These are phyloP conservation scores for Diaporthe citri DNA, from an alignment of 2,329 filamentous ascomycete genomes.

Conservation along the genomic window DNA sequence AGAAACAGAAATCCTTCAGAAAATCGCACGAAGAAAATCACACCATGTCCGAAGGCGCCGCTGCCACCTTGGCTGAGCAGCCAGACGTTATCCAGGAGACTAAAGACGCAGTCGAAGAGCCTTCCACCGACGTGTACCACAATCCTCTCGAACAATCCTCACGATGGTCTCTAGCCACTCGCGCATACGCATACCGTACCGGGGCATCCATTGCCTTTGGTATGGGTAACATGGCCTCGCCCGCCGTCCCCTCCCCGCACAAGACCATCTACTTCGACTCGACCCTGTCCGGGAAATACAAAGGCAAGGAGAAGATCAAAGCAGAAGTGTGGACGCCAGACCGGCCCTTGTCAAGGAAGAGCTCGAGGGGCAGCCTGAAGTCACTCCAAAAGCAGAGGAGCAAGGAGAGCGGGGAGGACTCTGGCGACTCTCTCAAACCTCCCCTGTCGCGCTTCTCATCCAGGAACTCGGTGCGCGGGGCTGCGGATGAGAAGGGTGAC, in stretches of 20 bases:
- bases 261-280: slow-evolving; percentile 58
- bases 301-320: slow-evolving; percentile 55
- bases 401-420: slow-evolving; percentile 32
- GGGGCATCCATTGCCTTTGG: slow-evolving; percentile 59
- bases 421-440: slow-evolving; percentile 29
- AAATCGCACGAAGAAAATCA: slow-evolving; percentile 1
- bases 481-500: slow-evolving; percentile 23
- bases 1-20: background rate
- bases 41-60: slow-evolving; percentile 37
- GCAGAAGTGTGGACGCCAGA: slow-evolving; percentile 61
- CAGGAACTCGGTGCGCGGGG: slow-evolving; percentile 33
- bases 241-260: slow-evolving; percentile 54
- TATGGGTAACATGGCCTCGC: slow-evolving; percentile 56
- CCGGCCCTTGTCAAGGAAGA: slow-evolving; percentile 31
- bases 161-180: slow-evolving; percentile 58
- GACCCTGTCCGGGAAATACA: slow-evolving; percentile 52
- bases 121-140: slow-evolving; percentile 49
- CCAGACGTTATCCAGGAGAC: slow-evolving; percentile 36
- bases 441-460: slow-evolving; percentile 39
- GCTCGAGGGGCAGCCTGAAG: slow-evolving; percentile 34
- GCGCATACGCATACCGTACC: slow-evolving; percentile 58
- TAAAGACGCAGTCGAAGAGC: slow-evolving; percentile 16
- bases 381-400: slow-evolving; percentile 34
- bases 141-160: slow-evolving; percentile 59
- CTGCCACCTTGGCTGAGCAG: slow-evolving; percentile 37